phyloP scores from a whole-genome alignment of 768 basidiomycete species.

The Clitopilus passeckerianus region DNA sequence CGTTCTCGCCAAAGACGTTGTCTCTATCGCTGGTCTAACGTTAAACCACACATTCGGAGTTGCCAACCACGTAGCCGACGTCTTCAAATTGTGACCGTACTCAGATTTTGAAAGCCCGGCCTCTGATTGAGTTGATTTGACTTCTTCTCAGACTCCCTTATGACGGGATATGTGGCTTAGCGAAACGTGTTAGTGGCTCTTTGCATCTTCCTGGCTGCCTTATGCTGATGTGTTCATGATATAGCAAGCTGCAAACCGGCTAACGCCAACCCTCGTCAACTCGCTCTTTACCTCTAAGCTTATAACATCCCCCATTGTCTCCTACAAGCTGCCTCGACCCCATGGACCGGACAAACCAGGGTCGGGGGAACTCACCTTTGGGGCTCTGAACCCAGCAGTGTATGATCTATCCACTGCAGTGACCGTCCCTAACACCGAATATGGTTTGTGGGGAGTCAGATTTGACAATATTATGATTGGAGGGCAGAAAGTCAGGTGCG shows the following conservation, averaged over 20 bases:
- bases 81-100: too few relatives aligned
- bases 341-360: background rate
- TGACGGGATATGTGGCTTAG: background rate
- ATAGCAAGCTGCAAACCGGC: background rate
- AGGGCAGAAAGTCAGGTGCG: background rate
- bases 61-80: background rate
- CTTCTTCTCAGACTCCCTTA: too few relatives aligned
- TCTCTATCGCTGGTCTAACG: background rate
- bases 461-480: background rate
- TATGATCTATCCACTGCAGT: background rate
- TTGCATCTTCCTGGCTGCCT: too few relatives aligned
- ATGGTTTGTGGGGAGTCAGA: background rate
- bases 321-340: background rate
- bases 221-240: too few relatives aligned
- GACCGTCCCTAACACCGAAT: background rate
- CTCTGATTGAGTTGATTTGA: background rate
- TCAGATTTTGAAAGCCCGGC: too few relatives aligned
- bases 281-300: background rate
- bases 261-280: background rate
- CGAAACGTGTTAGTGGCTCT: background rate
- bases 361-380: background rate
- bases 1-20: background rate
- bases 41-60: background rate
- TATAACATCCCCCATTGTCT: background rate
- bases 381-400: background rate